phyloP scores from a whole-genome alignment of 257 asterid species.

The Capsicum chinense region DNA sequence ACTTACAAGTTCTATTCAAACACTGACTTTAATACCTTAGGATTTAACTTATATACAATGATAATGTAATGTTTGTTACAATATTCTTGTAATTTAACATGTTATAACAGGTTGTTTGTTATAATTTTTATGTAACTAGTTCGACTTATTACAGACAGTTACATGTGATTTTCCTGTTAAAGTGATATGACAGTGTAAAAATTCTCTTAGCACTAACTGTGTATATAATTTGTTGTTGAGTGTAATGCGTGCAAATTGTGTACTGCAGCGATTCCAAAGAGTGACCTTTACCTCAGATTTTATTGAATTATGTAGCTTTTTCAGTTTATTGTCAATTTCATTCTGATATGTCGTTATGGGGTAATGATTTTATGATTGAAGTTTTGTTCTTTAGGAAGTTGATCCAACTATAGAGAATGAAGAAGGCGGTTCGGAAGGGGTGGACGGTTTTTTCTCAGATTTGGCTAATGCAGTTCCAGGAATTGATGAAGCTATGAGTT shows the following conservation, averaged over 20 bases:
- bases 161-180: not conserved
- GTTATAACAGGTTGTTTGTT: not conserved
- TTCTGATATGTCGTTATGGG: conserved; percentile 21
- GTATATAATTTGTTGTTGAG: not conserved
- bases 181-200: not conserved
- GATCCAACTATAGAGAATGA: conserved; percentile 93
- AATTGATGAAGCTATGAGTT: conserved; percentile 99
- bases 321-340: not conserved
- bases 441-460: conserved; percentile 89
- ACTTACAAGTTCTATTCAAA: not conserved
- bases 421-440: conserved; percentile 60
- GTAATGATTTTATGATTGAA: conserved; percentile 27
- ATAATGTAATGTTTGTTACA: not conserved
- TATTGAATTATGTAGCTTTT: not conserved
- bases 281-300: no score
- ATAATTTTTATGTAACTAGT: not conserved
- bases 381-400: conserved; percentile 65
- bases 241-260: not conserved
- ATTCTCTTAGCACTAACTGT: not conserved
- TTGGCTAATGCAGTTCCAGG: conserved; percentile 95
- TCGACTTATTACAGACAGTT: not conserved
- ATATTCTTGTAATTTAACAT: not conserved
- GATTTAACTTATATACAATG: not conserved
- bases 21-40: not conserved
- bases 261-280: not conserved